Evolutionary conservation across 2,329 filamentous ascomycete species (phyloP).

Genomic region (Fonsecaea pedrosoi): DNA sequence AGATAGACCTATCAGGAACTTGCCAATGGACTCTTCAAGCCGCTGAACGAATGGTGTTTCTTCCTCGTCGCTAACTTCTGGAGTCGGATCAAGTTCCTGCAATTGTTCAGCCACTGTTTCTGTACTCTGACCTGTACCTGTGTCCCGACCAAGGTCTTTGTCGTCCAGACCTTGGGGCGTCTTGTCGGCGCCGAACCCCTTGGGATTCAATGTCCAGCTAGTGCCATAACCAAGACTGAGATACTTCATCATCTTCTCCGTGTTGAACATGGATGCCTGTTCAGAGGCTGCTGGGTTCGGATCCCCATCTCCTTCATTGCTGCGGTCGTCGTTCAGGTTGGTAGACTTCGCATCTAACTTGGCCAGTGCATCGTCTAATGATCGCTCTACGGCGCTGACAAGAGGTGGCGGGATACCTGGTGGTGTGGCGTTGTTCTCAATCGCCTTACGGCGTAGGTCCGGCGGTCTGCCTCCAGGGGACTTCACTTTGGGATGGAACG

Average conservation of each 20-base stretch:
- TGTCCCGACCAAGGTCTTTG: background rate
- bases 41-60: conserved; percentile 35
- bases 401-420: conserved; percentile 55
- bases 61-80: conserved; percentile 39
- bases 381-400: conserved; percentile 42
- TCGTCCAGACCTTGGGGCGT: background rate
- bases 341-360: conserved; percentile 24
- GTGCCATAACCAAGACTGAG: conserved; percentile 59
- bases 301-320: conserved; percentile 29
- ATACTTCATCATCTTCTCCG: conserved; percentile 57
- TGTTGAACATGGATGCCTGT: conserved; percentile 46
- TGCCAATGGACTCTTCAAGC: conserved; percentile 43
- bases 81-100: conserved; percentile 37
- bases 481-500: conserved; percentile 19
- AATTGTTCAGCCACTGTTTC: conserved; percentile 21
- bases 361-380: conserved; percentile 35
- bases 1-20: conserved; percentile 53
- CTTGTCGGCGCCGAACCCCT: conserved; percentile 32
- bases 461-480: conserved; percentile 18
- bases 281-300: conserved; percentile 26
- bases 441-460: conserved; percentile 34
- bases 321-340: conserved; percentile 4
- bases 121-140: background rate
- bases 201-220: conserved; percentile 52
- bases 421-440: conserved; percentile 38